A percentile compares a stretch with the other conserved stretches of the same genome.
Conservation (phyloP, 169 alveolate species). For the Toxoplasma gondii region DNA sequence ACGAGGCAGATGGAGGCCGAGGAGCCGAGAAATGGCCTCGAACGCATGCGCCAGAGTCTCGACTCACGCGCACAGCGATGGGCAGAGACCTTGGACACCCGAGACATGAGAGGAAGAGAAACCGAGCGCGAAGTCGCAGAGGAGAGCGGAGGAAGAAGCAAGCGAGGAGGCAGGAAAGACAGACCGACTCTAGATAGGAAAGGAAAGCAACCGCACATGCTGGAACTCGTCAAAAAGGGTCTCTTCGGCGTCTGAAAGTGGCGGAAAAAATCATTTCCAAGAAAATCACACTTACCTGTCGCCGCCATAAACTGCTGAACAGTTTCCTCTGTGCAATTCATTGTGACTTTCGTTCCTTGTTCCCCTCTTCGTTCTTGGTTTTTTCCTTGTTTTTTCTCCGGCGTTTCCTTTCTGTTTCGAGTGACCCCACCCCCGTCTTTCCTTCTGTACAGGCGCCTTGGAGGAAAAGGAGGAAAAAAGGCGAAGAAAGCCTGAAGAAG, state of each 20-base stretch:
- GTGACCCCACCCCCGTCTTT: neutral
- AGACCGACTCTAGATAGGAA: neutral
- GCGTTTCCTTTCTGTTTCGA: neutral
- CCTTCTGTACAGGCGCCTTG: neutral
- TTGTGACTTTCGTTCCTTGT: neutral
- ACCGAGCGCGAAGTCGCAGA: neutral
- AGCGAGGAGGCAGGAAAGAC: neutral
- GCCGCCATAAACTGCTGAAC: conserved; percentile 2
- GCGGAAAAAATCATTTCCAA: too few species aligned
- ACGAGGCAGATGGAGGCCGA: neutral
- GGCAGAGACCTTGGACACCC: too few species aligned
- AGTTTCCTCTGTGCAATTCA: neutral
- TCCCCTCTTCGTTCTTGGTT: neutral
- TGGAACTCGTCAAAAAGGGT: too few species aligned
- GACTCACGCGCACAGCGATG: neutral
- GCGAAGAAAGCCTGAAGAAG: neutral
- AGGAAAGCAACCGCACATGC: too few species aligned
- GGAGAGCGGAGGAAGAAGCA: neutral
- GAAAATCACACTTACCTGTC: neutral
- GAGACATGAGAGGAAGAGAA: neutral
- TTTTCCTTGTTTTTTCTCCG: neutral
- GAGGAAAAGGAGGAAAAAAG: neutral
- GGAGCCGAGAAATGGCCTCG: neutral
- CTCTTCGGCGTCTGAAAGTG: too few species aligned
- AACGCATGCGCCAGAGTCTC: neutral